Conservation (phyloP, 768 basidiomycete species). For the Lentinula guzmanii region DNA sequence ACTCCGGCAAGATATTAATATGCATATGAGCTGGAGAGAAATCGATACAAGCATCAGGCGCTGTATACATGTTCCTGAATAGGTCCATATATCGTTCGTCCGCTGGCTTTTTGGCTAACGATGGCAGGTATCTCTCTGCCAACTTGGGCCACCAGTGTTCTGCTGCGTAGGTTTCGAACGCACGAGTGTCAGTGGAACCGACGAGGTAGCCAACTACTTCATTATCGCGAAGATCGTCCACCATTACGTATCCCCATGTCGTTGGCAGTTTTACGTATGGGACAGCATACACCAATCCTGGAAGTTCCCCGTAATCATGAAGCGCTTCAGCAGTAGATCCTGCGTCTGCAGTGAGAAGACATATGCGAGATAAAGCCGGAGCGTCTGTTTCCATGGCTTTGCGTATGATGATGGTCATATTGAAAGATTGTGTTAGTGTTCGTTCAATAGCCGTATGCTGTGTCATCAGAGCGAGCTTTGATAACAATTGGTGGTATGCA, state of each 20-base stretch:
- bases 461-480: no score
- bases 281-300: conserved; percentile 67
- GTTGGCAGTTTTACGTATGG: conserved; percentile 68
- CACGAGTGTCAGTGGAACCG: conserved; percentile 61
- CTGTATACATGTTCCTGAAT: conserved; percentile 34
- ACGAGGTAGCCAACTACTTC: conserved; percentile 66
- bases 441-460: not conserved
- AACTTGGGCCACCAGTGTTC: conserved; percentile 64
- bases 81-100: conserved; percentile 41
- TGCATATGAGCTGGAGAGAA: conserved; percentile 75
- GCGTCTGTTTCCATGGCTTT: conserved; percentile 48
- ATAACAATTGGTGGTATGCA: not conserved
- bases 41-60: conserved; percentile 46
- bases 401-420: conserved; percentile 47
- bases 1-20: conserved; percentile 61
- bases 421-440: not conserved
- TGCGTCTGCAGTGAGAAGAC: conserved; percentile 68
- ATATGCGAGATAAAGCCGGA: conserved; percentile 59
- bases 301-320: conserved; percentile 59
- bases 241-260: conserved; percentile 73
- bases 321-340: conserved; percentile 58
- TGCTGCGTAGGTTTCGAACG: conserved; percentile 49
- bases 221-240: conserved; percentile 34
- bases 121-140: conserved; percentile 45
- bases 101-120: conserved; percentile 27